Evolutionary conservation across 176 grass and related monocot species (phyloP).

Genomic region (Eragrostis curvula): DNA sequence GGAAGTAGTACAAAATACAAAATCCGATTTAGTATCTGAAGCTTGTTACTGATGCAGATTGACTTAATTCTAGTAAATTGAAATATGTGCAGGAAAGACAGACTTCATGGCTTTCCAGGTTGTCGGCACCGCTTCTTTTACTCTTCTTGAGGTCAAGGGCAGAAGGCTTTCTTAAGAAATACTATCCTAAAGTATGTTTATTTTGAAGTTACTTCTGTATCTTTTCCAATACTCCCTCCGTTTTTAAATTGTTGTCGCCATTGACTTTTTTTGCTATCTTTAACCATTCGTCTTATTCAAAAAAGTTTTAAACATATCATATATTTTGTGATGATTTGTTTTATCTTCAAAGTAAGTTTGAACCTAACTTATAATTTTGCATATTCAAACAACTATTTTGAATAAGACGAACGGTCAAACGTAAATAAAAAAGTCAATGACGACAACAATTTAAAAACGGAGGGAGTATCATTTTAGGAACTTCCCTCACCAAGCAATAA

Average conservation of each 20-base stretch:
- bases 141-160: conserved; percentile 81
- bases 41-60: conserved; percentile 15
- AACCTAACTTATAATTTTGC: too few relatives aligned
- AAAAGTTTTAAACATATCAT: too few relatives aligned
- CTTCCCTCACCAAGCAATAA: conserved; percentile 25
- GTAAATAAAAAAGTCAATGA: too few relatives aligned
- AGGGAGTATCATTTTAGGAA: conserved; percentile 22
- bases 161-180: conserved; percentile 74
- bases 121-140: conserved; percentile 69
- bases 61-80: conserved; percentile 30
- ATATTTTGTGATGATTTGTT: too few relatives aligned
- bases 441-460: too few relatives aligned
- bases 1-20: conserved; percentile 3
- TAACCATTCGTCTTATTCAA: too few relatives aligned
- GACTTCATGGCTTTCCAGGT: conserved; percentile 67
- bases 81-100: conserved; percentile 60
- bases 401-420: too few relatives aligned
- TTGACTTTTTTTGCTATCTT: too few relatives aligned
- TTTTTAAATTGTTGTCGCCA: too few relatives aligned
- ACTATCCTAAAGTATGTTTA: conserved; percentile 76
- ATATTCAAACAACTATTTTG: too few relatives aligned
- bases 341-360: too few relatives aligned
- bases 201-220: conserved; percentile 22
- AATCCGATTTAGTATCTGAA: background rate
- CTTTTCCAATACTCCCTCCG: too few relatives aligned